These are phyloP conservation scores for Penicillium palitans DNA, from an alignment of 2,329 filamentous ascomycete species.

Conservation along the genomic window DNA sequence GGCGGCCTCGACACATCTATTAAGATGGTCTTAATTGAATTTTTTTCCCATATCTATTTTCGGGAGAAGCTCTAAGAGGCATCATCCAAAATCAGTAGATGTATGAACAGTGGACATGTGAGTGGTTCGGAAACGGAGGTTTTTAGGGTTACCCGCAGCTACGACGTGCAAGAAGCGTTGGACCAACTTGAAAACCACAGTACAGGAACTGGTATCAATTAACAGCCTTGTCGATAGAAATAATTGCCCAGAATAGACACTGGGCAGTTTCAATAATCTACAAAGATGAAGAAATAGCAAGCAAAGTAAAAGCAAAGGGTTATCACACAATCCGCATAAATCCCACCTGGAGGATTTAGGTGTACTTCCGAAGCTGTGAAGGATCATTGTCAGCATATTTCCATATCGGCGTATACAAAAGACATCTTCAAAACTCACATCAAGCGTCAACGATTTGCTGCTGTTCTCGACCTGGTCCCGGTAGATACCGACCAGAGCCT, in stretches of 20 bases:
- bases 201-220: conserved; percentile 20
- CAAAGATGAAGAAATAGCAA: conserved; percentile 17
- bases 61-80: not conserved
- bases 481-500: conserved; percentile 93
- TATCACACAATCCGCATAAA: conserved; percentile 19
- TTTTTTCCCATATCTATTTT: not conserved
- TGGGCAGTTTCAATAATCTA: conserved; percentile 23
- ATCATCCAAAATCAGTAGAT: not conserved
- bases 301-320: conserved; percentile 7
- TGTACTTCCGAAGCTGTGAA: conserved; percentile 39
- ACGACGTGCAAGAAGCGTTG: not conserved
- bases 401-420: not conserved
- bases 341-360: conserved; percentile 16
- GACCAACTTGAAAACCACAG: not conserved
- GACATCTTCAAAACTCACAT: conserved; percentile 66
- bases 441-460: conserved; percentile 84
- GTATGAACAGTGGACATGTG: no score
- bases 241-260: not conserved
- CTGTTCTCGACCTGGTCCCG: conserved; percentile 92
- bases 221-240: conserved; percentile 11
- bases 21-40: not conserved
- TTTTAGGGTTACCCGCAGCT: not conserved
- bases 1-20: not conserved
- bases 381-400: conserved; percentile 13
- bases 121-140: not conserved